phyloP scores from a whole-genome alignment of 257 asterid species.

The Henckelia pumila region DNA sequence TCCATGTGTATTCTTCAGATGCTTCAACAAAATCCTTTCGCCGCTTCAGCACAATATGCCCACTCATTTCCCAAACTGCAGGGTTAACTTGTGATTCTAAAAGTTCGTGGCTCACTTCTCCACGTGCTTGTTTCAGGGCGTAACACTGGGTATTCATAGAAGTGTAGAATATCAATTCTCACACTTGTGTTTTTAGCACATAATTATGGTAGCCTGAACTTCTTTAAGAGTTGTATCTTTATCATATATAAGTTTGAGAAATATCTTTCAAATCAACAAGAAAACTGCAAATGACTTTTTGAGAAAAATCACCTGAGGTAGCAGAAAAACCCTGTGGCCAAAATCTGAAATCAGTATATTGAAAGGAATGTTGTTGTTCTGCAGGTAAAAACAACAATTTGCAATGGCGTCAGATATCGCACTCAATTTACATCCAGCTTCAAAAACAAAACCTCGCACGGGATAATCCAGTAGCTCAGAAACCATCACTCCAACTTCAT shows the following conservation, averaged over 20 bases:
- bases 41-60: conserved; percentile 69
- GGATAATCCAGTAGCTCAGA: conserved; percentile 64
- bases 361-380: conserved; percentile 57
- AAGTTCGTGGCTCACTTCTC: conserved; percentile 52
- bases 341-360: conserved; percentile 60
- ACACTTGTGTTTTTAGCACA: neutral
- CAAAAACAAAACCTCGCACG: conserved; percentile 58
- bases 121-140: conserved; percentile 68
- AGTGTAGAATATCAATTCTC: conserved; percentile 3
- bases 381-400: conserved; percentile 55
- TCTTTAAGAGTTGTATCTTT: neutral
- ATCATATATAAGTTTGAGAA: neutral
- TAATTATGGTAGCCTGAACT: neutral
- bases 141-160: conserved; percentile 43
- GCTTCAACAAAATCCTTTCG: conserved; percentile 60
- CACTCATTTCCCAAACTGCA: conserved; percentile 79
- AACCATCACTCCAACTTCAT: conserved; percentile 43
- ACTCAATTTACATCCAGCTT: conserved; percentile 43
- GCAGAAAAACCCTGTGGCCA: conserved; percentile 57
- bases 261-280: conserved; percentile 9
- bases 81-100: conserved; percentile 73
- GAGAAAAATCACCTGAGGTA: conserved; percentile 57
- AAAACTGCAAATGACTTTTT: neutral
- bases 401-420: conserved; percentile 55
- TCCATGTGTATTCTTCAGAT: conserved; percentile 56